Percentiles rank a stretch among this genome's conserved stretches.
phyloP scores from a whole-genome alignment of 768 basidiomycete genomes.

The Lentinus tigrinus region DNA sequence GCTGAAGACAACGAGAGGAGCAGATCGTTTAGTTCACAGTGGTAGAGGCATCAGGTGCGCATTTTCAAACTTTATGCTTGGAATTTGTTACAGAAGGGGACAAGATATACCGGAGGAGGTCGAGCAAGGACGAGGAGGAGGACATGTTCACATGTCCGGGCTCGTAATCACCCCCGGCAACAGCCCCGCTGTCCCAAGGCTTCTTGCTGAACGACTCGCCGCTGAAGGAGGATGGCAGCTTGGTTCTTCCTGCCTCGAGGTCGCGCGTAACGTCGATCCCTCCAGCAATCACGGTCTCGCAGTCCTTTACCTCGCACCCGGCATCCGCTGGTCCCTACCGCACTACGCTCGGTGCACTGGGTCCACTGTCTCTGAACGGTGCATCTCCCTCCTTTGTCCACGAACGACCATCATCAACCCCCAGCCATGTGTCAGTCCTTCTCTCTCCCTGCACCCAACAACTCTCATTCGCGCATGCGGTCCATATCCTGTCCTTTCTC shows the following conservation, averaged over 20 bases:
- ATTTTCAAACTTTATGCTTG: no score
- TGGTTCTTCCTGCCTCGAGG: constrained; percentile 5
- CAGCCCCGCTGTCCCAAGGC: constrained; percentile 8
- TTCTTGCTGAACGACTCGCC: constrained; percentile 12
- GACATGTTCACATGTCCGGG: constrained; percentile 23
- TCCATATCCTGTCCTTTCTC: constrained; percentile 53
- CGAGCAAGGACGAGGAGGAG: constrained; percentile 36
- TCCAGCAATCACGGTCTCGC: constrained; percentile 21
- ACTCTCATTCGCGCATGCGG: constrained; percentile 42
- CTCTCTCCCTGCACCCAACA: constrained; percentile 24
- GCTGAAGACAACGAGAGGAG: no score
- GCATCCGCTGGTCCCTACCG: constrained; percentile 32
- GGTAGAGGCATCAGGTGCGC: no score
- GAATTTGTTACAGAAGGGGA: not conserved
- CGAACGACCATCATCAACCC: constrained; percentile 20
- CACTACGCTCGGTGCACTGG: constrained; percentile 24
- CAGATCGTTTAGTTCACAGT: no score
- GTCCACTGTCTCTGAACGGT: constrained; percentile 15
- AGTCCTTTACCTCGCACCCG: constrained; percentile 22
- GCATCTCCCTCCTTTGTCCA: not conserved
- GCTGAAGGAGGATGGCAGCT: not conserved
- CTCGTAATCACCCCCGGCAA: constrained; percentile 14
- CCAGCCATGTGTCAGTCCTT: constrained; percentile 29
- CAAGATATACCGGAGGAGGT: constrained; percentile 35
- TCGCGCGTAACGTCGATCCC: constrained; percentile 27